Percentiles rank a stretch among this genome's conserved stretches.
phyloP scores from a whole-genome alignment of 345 rosid genomes.

The Eutrema japonicum region DNA sequence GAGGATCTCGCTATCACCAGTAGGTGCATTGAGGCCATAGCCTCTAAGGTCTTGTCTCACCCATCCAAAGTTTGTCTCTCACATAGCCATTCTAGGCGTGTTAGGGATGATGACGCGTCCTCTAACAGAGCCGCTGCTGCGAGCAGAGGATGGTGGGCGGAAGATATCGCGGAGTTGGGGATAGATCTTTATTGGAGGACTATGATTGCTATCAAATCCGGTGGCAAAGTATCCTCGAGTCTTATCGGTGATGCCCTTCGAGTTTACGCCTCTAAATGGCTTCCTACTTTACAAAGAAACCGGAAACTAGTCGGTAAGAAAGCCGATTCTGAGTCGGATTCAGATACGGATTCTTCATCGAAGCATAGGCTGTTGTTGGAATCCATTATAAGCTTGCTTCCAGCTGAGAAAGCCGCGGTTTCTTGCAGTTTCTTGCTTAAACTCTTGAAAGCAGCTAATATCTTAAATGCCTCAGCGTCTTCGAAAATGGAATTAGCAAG shows the following conservation, averaged over 20 bases:
- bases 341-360: conserved; percentile 53
- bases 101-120: conserved; percentile 69
- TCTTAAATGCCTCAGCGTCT: conserved; percentile 70
- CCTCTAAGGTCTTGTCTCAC: conserved; percentile 64
- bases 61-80: conserved; percentile 84
- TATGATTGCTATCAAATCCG: conserved; percentile 84
- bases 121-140: conserved; percentile 53
- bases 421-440: conserved; percentile 88
- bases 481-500: conserved; percentile 81
- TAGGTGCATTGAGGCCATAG: conserved; percentile 84
- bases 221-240: conserved; percentile 66
- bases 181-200: conserved; percentile 93
- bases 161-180: conserved; percentile 88
- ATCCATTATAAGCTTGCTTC: conserved; percentile 83
- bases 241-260: conserved; percentile 83
- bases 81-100: conserved; percentile 82
- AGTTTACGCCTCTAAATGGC: conserved; percentile 85
- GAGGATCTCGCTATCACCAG: conserved; percentile 88
- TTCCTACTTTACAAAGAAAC: conserved; percentile 66
- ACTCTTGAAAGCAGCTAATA: conserved; percentile 79
- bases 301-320: conserved; percentile 42
- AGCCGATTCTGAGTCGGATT: conserved; percentile 74
- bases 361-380: conserved; percentile 81
- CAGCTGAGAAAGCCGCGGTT: conserved; percentile 75
- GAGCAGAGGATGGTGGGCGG: conserved; percentile 92